These are phyloP conservation scores for Pseudocercospora crystallina DNA, from an alignment of 2,329 filamentous ascomycete species.

Conservation along the genomic window DNA sequence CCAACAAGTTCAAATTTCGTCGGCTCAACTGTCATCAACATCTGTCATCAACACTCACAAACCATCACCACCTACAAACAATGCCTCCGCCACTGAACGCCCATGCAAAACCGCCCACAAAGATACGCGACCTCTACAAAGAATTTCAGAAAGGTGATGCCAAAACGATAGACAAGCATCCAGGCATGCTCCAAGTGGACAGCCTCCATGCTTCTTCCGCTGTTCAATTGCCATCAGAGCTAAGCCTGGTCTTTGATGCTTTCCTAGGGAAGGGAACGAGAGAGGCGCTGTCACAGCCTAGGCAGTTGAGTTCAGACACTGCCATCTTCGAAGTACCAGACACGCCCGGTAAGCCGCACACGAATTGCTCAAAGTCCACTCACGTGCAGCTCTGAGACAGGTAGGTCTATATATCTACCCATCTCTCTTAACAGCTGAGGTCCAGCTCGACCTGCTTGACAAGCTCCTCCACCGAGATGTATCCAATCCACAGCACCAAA, in stretches of 20 bases:
- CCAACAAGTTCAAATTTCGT: neutral
- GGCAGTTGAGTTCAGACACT: no score
- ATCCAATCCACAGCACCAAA: slow-evolving; percentile 70
- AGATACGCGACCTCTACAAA: slow-evolving; percentile 73
- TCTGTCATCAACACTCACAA: neutral
- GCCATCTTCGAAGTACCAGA: slow-evolving; percentile 59
- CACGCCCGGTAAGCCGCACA: slow-evolving; percentile 61
- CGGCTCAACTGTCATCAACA: no score
- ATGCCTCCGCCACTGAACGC: slow-evolving; percentile 60
- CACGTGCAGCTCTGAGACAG: slow-evolving; percentile 24
- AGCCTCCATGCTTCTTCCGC: neutral
- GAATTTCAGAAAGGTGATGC: slow-evolving; percentile 63
- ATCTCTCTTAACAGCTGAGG: slow-evolving; percentile 64
- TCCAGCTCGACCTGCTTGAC: slow-evolving; percentile 70
- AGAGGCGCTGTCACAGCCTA: neutral
- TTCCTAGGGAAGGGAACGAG: slow-evolving; percentile 14
- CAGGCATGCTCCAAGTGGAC: slow-evolving; percentile 17
- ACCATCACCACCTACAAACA: neutral
- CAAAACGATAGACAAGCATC: slow-evolving; percentile 44
- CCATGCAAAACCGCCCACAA: slow-evolving; percentile 72
- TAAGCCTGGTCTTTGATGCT: slow-evolving; percentile 17
- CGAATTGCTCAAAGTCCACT: neutral
- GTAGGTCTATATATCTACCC: slow-evolving; percentile 75
- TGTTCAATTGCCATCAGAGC: slow-evolving; percentile 13
- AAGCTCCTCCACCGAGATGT: slow-evolving; percentile 77